Conservation (phyloP, 495 filamentous ascomycete genomes). For the Hypoxylon fragiforme region DNA sequence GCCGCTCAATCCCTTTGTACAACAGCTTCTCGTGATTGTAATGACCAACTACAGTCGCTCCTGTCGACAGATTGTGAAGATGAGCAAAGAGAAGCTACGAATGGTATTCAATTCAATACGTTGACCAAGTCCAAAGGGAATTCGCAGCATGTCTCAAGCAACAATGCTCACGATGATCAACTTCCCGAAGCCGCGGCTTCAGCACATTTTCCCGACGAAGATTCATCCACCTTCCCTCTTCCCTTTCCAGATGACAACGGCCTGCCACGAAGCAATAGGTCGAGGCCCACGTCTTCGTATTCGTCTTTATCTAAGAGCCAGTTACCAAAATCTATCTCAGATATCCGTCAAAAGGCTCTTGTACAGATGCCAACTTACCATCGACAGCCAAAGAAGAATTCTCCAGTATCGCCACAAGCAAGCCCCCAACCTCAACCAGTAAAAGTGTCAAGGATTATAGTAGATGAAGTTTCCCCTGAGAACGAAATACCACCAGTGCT, state of each 20-base stretch:
- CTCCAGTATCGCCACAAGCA: neutral
- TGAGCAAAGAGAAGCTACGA: too few species aligned
- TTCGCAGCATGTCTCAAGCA: neutral
- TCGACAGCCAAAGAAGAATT: neutral
- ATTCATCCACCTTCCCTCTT: constrained; percentile 11
- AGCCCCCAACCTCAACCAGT: neutral
- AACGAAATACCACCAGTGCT: too few species aligned
- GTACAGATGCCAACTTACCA: constrained; percentile 18
- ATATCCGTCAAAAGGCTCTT: constrained; percentile 32
- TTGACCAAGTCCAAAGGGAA: too few species aligned
- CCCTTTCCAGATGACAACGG: constrained; percentile 18
- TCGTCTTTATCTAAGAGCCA: constrained; percentile 6
- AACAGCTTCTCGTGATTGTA: too few species aligned
- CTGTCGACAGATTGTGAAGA: too few species aligned
- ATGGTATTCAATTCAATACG: too few species aligned
- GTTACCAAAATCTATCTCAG: constrained; percentile 27
- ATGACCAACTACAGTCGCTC: too few species aligned
- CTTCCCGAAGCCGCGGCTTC: neutral
- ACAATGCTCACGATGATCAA: neutral
- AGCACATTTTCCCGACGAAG: neutral
- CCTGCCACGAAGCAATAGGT: neutral
- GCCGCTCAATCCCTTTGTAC: too few species aligned
- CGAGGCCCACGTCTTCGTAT: neutral
- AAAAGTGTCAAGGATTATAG: neutral
- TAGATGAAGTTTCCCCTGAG: neutral